phyloP scores from a whole-genome alignment of 1,284 basidiomycete species.

The Cystobasidiaceae sp. region DNA sequence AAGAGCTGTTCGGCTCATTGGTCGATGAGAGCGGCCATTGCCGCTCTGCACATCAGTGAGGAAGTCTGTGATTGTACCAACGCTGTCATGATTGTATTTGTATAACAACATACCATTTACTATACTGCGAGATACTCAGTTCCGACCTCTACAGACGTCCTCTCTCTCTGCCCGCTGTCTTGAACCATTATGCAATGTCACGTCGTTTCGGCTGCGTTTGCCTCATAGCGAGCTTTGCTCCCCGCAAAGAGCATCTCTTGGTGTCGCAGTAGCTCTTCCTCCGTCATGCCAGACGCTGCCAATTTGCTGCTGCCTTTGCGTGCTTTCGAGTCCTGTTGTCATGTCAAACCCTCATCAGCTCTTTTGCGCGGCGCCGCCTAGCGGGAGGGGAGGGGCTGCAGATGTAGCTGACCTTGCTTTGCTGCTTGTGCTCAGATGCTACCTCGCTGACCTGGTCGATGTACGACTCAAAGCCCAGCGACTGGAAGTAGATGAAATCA shows the following conservation, averaged over 20 bases:
- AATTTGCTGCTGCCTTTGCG: constrained; percentile 35
- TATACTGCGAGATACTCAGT: no score
- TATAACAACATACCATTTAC: no score
- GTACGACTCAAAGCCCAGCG: constrained; percentile 83
- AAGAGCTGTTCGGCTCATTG: no score
- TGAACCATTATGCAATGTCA: no score
- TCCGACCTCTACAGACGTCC: no score
- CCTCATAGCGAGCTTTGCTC: constrained; percentile 58
- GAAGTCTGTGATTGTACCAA: no score
- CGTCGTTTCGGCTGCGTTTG: constrained; percentile 40
- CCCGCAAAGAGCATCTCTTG: constrained; percentile 90
- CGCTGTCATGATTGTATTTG: no score
- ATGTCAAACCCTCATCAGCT: background rate
- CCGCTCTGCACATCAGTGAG: no score
- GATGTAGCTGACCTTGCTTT: constrained; percentile 64
- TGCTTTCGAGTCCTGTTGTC: constrained; percentile 16
- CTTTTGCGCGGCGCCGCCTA: no score
- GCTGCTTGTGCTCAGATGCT: constrained; percentile 88
- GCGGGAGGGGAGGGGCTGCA: background rate
- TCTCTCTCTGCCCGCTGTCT: no score
- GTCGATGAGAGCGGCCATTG: no score
- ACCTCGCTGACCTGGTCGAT: constrained; percentile 84
- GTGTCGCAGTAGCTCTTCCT: constrained; percentile 78
- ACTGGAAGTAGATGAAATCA: constrained; percentile 49
- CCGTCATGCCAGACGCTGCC: constrained; percentile 72